A percentile compares a stretch with the other conserved stretches of the same genome.
phyloP scores from a whole-genome alignment of 2,329 filamentous ascomycete species.

The Sporothrix mexicana region DNA sequence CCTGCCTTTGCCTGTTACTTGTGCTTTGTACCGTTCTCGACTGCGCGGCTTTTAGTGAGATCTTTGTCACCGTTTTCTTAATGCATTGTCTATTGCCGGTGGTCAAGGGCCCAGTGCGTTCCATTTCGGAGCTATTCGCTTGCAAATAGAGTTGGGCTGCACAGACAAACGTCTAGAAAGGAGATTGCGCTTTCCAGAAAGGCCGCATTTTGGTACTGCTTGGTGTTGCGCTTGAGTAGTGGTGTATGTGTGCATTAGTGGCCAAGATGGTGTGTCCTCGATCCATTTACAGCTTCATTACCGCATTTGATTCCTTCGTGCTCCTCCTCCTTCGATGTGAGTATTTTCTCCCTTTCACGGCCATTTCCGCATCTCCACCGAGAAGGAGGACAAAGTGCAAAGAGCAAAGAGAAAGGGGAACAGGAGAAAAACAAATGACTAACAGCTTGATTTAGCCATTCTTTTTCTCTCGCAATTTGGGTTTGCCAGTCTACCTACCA shows the following conservation, averaged over 20 bases:
- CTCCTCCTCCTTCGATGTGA: no score
- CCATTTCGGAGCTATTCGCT: constrained; percentile 22
- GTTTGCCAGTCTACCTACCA: neutral
- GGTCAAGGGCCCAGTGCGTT: constrained; percentile 4
- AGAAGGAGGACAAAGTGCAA: neutral
- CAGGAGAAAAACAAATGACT: neutral
- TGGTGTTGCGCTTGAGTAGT: constrained; percentile 12
- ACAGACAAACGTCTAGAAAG: constrained; percentile 26
- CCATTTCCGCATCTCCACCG: neutral
- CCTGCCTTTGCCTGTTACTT: neutral
- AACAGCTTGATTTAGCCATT: neutral
- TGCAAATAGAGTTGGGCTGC: constrained; percentile 26
- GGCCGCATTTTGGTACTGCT: constrained; percentile 4
- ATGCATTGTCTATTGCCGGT: neutral
- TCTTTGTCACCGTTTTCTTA: constrained; percentile 13
- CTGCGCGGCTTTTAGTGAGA: neutral
- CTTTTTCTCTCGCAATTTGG: no score
- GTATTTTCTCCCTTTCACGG: neutral
- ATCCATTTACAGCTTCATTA: neutral
- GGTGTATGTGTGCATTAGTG: constrained; percentile 19
- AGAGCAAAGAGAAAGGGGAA: neutral
- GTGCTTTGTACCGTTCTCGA: neutral
- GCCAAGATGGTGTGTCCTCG: constrained; percentile 11
- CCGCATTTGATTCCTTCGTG: neutral
- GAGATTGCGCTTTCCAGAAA: constrained; percentile 25